phyloP scores from a whole-genome alignment of 306 rosid species.

The Ormosia emarginata region DNA sequence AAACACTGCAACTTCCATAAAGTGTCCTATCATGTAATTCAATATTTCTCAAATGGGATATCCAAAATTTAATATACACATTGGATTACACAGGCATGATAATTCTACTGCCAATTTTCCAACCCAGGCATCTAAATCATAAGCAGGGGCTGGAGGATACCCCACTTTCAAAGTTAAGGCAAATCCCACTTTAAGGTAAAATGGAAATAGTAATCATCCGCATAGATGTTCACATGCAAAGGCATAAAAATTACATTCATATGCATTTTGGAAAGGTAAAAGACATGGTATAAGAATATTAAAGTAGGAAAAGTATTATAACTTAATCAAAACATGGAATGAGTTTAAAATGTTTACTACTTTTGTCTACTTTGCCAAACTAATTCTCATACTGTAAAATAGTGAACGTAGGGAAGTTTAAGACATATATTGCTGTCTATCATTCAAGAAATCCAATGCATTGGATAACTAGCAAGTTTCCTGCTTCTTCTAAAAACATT shows the following conservation, averaged over 20 bases:
- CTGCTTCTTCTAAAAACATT: not conserved
- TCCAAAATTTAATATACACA: slow-evolving; percentile 1
- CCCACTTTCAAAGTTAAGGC: not conserved
- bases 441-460: not conserved
- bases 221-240: not conserved
- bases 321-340: slow-evolving; percentile 10
- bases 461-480: not conserved
- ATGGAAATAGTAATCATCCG: not conserved
- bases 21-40: not conserved
- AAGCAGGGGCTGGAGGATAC: not conserved
- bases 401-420: not conserved
- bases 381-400: not conserved
- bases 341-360: not conserved
- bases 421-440: slow-evolving; percentile 4
- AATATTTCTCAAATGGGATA: not conserved
- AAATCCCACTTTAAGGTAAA: not conserved
- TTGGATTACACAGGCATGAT: not conserved
- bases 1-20: slow-evolving; percentile 12
- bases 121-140: not conserved
- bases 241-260: not conserved
- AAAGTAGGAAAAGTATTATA: not conserved
- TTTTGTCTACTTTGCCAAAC: slow-evolving; percentile 14
- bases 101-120: not conserved
- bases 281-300: not conserved
- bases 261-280: not conserved